Base-by-base conservation (phyloP, 2,329 filamentous ascomycete species). In the Cytospora chrysosperma region DNA sequence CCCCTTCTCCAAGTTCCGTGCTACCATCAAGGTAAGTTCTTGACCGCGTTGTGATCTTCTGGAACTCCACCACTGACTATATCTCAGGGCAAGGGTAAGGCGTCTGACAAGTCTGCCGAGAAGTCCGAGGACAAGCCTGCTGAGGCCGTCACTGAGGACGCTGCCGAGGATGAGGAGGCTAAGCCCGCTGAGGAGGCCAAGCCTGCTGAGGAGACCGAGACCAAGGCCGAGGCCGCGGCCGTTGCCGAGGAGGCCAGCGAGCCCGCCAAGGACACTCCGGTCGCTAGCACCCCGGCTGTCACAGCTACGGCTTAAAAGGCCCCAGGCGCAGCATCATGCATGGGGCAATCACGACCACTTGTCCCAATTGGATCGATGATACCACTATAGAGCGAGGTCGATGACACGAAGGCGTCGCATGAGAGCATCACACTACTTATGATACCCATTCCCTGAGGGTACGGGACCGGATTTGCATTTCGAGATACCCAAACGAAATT, bases 1-100 rank as follows among this genome's bases (percentile, higher is more conserved):
- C 61, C 74, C 77, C 70, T 87, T 87, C 81, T 86, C 84, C 66
- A 86, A 86, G 82, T 77, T 87, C 72, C 81, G 81, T 70, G 81
- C 81, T 71, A 84, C 82, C 68, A 83, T 85, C 77, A 83, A 82
- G 74, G 64, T 66, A 9, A 51, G 57, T 61, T 6, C 17, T 21
- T 21, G 5, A 43, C 17, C 40, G 32, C 12, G 17, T 1, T 5
- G 1, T 27, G 7, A 51, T 10, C 71, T 50, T 19, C 2, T 5
- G 4, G 13, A 5, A 32, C 10, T 3, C 17, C 12, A 13, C 21
- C 49, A 32, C 58, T 66, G 40, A 64, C 52, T 10, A 57, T 49
- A 26, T 27, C 19, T 26, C 27, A 66, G 64, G 73, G 75, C 69
- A 75, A 75, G 70, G 70, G 71, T 68, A 77, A 76, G 74, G 65